Base-by-base conservation (phyloP, 2,329 filamentous ascomycete species). In the Rhytidhysteron rufulum region DNA sequence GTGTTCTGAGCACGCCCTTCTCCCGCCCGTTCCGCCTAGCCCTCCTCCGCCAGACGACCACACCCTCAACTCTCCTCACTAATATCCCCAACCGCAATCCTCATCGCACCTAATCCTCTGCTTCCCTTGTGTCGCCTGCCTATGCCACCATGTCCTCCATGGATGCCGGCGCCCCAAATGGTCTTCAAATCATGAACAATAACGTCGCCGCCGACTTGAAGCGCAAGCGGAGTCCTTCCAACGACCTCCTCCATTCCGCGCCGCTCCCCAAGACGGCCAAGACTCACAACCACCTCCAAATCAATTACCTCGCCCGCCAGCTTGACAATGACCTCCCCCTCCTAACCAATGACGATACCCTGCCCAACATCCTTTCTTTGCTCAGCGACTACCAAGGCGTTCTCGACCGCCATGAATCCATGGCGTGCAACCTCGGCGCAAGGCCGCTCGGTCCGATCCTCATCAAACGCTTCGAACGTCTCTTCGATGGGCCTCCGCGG, bases 381-480 rank as follows among this genome's bases (percentile, higher is more conserved):
- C 79, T 95, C 43, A 77, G 78, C 57, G 83, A 89, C 53, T 95
- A 95, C 65, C 87, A 90, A 77, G 88, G 83, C 49, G 86, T 93
- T 13, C 72, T 95, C 38, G 86, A 87, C 55, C 81, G 87, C 40
- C 86, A 91, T 62, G 88, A 95, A 68, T 91, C 86, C 63, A 80
- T 95, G 54, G 89, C 88, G 34, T 84, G 85, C 42, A 91, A 88
- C 55, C 75, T 95, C 19, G 88, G 88, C 53, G 88, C 87, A 40
- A 86, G 88, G 51, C 83, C 90, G 15, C 79, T 89, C 1, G 88
- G 86, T 0, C 87, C 88, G 18, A 87, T 90, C 37, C 70, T 95
- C 47, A 80, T 95, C 54, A 89, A 89, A 66, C 84, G 87, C 31
- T 88, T 95, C 61, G 88, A 95, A 63, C 79, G 86, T 39, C 75